Evolutionary conservation across 805 yeast species (phyloP).

Genomic region (Komagataella phaffii): DNA sequence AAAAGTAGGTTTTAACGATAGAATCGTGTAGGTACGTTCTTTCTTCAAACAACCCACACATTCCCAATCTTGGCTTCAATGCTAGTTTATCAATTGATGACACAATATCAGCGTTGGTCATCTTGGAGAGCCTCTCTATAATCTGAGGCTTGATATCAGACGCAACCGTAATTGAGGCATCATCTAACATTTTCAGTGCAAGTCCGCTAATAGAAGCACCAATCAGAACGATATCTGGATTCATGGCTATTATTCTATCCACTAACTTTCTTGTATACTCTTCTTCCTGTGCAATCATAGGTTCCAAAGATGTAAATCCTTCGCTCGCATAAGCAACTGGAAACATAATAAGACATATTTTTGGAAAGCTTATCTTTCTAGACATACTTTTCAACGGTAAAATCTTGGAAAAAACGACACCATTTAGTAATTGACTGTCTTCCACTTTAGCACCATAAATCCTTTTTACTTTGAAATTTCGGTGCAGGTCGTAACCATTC

Average conservation of each 20-base stretch:
- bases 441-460: constrained; percentile 61
- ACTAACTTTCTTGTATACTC: constrained; percentile 77
- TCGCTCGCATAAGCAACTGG: constrained; percentile 60
- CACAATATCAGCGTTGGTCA: constrained; percentile 76
- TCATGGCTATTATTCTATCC: constrained; percentile 58
- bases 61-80: constrained; percentile 57
- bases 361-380: constrained; percentile 45
- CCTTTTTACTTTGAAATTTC: constrained; percentile 76
- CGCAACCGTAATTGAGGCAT: constrained; percentile 71
- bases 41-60: constrained; percentile 61
- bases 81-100: constrained; percentile 79
- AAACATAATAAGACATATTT: constrained; percentile 72
- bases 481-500: constrained; percentile 71
- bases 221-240: constrained; percentile 68
- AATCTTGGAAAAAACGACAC: constrained; percentile 73
- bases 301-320: constrained; percentile 61
- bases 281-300: constrained; percentile 75
- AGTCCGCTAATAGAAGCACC: constrained; percentile 74
- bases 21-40: constrained; percentile 46
- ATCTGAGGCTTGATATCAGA: constrained; percentile 73
- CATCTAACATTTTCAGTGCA: constrained; percentile 59
- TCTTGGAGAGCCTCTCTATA: constrained; percentile 60
- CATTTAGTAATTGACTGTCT: constrained; percentile 55
- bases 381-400: constrained; percentile 77
- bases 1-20: constrained; percentile 57